Evolutionary conservation across 306 rosid species (phyloP).

Genomic region (Cucumis melo): DNA sequence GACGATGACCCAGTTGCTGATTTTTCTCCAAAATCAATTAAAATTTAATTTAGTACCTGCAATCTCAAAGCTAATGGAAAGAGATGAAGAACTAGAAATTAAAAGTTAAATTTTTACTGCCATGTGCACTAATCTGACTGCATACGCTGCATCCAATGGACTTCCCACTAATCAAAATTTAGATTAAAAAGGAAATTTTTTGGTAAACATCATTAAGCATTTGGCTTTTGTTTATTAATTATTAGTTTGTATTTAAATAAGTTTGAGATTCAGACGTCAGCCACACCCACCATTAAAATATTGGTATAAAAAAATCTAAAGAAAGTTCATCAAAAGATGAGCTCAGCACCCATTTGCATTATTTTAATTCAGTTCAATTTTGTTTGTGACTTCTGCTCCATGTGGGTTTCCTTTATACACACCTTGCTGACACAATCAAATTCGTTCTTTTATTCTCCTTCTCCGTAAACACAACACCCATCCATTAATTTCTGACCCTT

Average conservation of each 20-base stretch:
- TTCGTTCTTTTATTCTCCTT: not conserved
- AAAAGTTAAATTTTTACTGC: not conserved
- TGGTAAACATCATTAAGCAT: not conserved
- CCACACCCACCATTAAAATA: constrained; percentile 4
- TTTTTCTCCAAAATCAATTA: not conserved
- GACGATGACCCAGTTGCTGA: not conserved
- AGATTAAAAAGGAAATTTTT: not conserved
- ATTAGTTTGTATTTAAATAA: not conserved
- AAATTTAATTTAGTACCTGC: not conserved
- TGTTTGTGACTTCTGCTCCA: constrained; percentile 4
- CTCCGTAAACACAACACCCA: not conserved
- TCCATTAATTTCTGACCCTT: not conserved
- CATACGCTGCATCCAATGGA: constrained; percentile 8
- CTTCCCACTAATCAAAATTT: not conserved
- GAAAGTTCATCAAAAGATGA: constrained; percentile 9
- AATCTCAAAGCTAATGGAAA: not conserved
- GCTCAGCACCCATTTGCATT: constrained; percentile 9
- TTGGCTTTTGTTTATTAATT: not conserved
- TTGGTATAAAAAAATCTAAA: not conserved
- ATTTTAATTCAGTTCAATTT: not conserved
- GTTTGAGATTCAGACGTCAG: constrained; percentile 7
- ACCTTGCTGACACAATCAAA: constrained; percentile 2
- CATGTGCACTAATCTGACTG: constrained; percentile 3
- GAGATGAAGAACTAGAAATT: not conserved
- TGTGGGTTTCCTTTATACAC: not conserved